Evolutionary conservation across 2,329 filamentous ascomycete genomes (phyloP).

Genomic region (Clonostachys byssicola): DNA sequence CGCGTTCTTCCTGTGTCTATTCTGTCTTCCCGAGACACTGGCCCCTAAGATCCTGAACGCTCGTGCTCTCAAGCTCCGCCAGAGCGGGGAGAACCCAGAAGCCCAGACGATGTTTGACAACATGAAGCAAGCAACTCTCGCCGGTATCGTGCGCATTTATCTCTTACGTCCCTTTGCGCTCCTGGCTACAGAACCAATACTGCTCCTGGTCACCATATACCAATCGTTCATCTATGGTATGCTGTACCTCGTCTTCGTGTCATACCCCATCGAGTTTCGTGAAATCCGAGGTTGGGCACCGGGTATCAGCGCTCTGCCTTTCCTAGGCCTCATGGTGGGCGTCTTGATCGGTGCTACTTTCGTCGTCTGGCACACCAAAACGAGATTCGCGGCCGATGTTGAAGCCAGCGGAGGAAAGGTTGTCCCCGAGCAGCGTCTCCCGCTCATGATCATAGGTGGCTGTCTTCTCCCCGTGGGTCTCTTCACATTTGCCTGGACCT

Average conservation of each 20-base stretch:
- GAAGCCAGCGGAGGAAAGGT: slow-evolving; percentile 33
- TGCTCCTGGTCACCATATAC: slow-evolving; percentile 54
- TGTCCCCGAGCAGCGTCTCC: slow-evolving; percentile 54
- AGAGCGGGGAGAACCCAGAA: slow-evolving; percentile 29
- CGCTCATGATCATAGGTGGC: slow-evolving; percentile 49
- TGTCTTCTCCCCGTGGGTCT: slow-evolving; percentile 49
- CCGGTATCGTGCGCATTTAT: slow-evolving; percentile 31
- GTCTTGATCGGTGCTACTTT: slow-evolving; percentile 48
- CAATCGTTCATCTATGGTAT: slow-evolving; percentile 47
- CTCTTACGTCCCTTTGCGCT: no score
- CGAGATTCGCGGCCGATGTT: slow-evolving; percentile 30
- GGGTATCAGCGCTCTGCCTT: slow-evolving; percentile 49
- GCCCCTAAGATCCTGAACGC: slow-evolving; percentile 11
- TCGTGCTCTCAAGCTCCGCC: slow-evolving; percentile 44
- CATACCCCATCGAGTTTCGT: slow-evolving; percentile 53
- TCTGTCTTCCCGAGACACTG: no score
- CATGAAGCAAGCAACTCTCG: slow-evolving; percentile 12
- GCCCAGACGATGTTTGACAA: slow-evolving; percentile 6
- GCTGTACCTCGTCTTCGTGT: slow-evolving; percentile 41
- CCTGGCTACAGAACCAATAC: slow-evolving; percentile 48
- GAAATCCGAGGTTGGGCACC: slow-evolving; percentile 41
- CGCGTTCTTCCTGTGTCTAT: no score
- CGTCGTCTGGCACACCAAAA: slow-evolving; percentile 39
- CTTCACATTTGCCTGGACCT: slow-evolving; percentile 60
- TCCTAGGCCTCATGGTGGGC: slow-evolving; percentile 56